Conservation (phyloP, 768 basidiomycete species). For the Mycena leptocephala region DNA sequence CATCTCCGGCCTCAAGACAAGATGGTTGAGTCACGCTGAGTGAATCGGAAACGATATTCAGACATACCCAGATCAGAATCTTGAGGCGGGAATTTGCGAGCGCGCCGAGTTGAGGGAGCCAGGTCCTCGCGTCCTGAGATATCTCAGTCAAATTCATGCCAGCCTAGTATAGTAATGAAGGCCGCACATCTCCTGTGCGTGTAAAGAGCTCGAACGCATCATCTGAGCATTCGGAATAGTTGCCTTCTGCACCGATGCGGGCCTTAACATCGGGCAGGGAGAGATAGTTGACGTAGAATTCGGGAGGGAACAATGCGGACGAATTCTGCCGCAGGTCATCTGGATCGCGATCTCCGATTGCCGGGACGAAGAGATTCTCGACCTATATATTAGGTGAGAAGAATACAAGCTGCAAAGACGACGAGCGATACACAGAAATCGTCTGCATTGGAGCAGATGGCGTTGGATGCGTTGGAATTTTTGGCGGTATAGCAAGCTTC, state of each 20-base stretch:
- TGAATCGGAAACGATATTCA: not conserved
- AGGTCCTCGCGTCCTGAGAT: conserved; percentile 68
- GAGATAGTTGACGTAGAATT: conserved; percentile 69
- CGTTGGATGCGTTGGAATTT: conserved; percentile 59
- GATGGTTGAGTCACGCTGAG: not conserved
- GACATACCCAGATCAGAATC: conserved; percentile 63
- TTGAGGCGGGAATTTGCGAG: conserved; percentile 62
- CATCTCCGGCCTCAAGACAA: conserved; percentile 59
- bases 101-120: conserved; percentile 65
- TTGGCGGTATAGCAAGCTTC: conserved; percentile 72
- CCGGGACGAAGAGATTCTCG: conserved; percentile 64
- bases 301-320: conserved; percentile 69
- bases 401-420: too few species aligned
- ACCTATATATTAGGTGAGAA: conserved; percentile 53
- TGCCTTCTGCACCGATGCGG: conserved; percentile 68
- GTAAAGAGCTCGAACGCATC: conserved; percentile 60
- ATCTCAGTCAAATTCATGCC: not conserved
- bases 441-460: conserved; percentile 67
- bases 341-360: conserved; percentile 67
- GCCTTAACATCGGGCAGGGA: conserved; percentile 50
- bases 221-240: conserved; percentile 66
- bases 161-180: not conserved
- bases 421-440: conserved; percentile 76
- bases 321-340: conserved; percentile 74
- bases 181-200: conserved; percentile 69